These are phyloP conservation scores for Laguncularia racemosa DNA, from an alignment of 345 rosid species.

Conservation along the genomic window DNA sequence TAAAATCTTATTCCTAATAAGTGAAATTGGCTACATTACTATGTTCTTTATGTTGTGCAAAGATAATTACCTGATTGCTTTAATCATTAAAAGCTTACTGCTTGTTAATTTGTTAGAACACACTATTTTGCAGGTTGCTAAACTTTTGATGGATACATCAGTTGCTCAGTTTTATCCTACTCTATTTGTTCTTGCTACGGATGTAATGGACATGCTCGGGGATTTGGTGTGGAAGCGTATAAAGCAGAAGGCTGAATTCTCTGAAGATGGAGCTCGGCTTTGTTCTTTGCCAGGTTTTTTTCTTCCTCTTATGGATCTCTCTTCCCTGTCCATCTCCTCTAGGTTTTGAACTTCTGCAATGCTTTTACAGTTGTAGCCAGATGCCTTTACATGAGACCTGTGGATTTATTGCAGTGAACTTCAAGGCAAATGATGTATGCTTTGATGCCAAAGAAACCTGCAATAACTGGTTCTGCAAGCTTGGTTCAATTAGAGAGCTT, in stretches of 20 bases:
- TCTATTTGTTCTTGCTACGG: slow-evolving; percentile 73
- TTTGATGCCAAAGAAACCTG: slow-evolving; percentile 85
- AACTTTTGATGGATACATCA: slow-evolving; percentile 88
- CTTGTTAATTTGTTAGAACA: neutral
- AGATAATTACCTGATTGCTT: no score
- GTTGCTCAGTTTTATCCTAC: slow-evolving; percentile 89
- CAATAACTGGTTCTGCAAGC: slow-evolving; percentile 89
- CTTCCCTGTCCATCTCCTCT: neutral
- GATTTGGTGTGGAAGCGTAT: slow-evolving; percentile 92
- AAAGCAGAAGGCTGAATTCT: slow-evolving; percentile 68
- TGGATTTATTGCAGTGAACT: slow-evolving; percentile 45
- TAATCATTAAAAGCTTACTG: neutral
- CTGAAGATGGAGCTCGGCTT: slow-evolving; percentile 49
- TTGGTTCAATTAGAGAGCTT: slow-evolving; percentile 75
- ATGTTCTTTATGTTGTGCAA: no score
- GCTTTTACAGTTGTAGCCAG: neutral
- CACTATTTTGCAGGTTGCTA: slow-evolving; percentile 58
- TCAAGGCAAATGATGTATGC: slow-evolving; percentile 52
- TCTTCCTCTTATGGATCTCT: slow-evolving; percentile 6
- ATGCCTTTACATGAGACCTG: slow-evolving; percentile 8
- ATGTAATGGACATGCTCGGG: slow-evolving; percentile 83
- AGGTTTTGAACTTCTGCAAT: neutral
- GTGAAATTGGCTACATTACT: no score
- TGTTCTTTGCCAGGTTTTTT: slow-evolving; percentile 50
- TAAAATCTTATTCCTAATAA: no score